Conservation (phyloP, 2,329 filamentous ascomycete species). For the Ophiostoma sp. region DNA sequence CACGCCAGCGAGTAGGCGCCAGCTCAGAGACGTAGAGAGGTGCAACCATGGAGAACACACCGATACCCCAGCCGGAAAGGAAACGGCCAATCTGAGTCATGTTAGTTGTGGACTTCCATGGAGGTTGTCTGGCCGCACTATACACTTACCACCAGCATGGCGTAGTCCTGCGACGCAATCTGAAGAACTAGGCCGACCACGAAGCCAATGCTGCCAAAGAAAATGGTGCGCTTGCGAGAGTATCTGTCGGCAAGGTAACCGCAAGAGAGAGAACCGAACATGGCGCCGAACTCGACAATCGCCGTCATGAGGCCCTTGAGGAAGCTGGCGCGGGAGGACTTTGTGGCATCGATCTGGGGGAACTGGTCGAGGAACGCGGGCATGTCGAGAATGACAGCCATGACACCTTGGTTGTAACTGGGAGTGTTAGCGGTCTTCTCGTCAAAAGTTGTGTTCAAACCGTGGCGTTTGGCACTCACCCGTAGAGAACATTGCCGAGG, state of each 20-base stretch:
- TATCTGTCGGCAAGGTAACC: constrained; percentile 10
- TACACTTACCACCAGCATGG: neutral
- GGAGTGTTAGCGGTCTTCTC: neutral
- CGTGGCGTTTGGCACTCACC: neutral
- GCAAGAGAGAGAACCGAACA: neutral
- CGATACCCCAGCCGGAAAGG: constrained; percentile 5
- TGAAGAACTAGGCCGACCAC: neutral
- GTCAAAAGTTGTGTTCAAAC: no score
- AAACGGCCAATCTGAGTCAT: neutral
- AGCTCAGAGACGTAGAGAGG: neutral
- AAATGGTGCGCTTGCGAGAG: constrained; percentile 7
- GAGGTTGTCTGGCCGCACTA: no score
- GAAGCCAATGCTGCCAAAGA: constrained; percentile 8
- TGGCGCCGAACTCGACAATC: constrained; percentile 12
- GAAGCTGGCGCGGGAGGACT: neutral
- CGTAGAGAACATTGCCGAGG: neutral
- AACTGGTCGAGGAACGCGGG: neutral
- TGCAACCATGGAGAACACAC: constrained; percentile 5
- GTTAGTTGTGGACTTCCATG: neutral
- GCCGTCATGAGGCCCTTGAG: constrained; percentile 14
- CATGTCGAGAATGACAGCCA: constrained; percentile 10
- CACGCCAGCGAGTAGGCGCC: neutral
- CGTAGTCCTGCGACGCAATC: constrained; percentile 4
- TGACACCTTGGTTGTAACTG: constrained; percentile 8
- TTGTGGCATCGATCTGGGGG: neutral